These are phyloP conservation scores for Trichoderma hamatum DNA, from an alignment of 2,329 filamentous ascomycete genomes.

Conservation along the genomic window DNA sequence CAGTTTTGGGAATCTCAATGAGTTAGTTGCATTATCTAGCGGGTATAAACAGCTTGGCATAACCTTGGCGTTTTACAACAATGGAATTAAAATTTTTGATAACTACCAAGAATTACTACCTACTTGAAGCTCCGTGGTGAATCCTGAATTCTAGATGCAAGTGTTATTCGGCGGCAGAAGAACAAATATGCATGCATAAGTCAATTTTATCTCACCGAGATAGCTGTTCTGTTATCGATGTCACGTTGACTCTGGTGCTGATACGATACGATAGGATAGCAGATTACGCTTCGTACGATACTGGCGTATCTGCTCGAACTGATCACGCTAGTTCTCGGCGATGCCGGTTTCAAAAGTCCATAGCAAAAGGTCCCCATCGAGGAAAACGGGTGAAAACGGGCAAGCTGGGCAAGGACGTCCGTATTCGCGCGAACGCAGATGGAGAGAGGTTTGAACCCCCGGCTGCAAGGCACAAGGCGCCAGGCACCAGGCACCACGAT, in stretches of 20 bases:
- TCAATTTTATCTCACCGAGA: not conserved
- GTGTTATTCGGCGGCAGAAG: not conserved
- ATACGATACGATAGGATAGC: not conserved
- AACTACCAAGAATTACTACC: not conserved
- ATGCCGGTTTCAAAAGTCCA: slow-evolving; percentile 15
- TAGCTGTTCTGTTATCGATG: not conserved
- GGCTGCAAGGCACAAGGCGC: slow-evolving; percentile 19
- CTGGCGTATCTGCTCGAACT: not conserved
- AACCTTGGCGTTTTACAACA: slow-evolving; percentile 9
- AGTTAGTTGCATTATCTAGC: slow-evolving; percentile 19
- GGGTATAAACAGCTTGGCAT: slow-evolving; percentile 18
- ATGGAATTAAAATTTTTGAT: not conserved
- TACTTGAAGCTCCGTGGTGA: not conserved
- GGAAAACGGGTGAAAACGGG: not conserved
- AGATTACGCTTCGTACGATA: not conserved
- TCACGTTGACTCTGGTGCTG: not conserved
- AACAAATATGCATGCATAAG: not conserved
- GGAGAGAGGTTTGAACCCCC: not conserved
- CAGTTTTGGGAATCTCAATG: not conserved
- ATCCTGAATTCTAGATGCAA: not conserved
- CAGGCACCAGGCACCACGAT: slow-evolving; percentile 14
- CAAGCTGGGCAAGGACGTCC: not conserved
- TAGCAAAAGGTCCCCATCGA: not conserved
- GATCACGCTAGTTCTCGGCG: slow-evolving; percentile 12
- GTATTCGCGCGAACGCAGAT: slow-evolving; percentile 1